Percentiles rank a stretch among this genome's conserved stretches.
Conservation (phyloP, 495 filamentous ascomycete genomes). For the Penicillium canariense region DNA sequence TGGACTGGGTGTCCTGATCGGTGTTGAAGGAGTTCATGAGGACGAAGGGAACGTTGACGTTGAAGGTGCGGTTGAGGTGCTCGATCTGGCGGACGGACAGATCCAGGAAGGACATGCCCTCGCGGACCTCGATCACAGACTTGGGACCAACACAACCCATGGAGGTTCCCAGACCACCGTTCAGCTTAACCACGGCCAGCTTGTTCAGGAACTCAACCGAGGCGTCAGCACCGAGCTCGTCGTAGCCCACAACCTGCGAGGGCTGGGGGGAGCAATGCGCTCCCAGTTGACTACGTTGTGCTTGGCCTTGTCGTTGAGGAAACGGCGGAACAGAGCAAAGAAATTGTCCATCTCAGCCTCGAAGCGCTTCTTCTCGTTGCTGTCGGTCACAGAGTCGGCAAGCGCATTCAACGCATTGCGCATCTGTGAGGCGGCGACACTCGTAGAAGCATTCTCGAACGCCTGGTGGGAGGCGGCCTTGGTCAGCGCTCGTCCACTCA, state of each 20-base stretch:
- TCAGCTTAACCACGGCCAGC: constrained; percentile 97
- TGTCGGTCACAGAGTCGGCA: constrained; percentile 81
- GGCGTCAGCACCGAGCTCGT: constrained; percentile 76
- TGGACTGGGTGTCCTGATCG: constrained; percentile 94
- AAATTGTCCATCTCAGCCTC: constrained; percentile 99
- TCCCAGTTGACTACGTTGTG: constrained; percentile 94
- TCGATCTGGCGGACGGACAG: constrained; percentile 98
- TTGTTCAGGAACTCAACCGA: constrained; percentile 94
- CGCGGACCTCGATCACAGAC: constrained; percentile 99
- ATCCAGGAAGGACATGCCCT: constrained; percentile 99
- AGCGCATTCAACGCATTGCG: constrained; percentile 94
- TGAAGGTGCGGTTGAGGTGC: constrained; percentile 97
- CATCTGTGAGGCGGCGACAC: constrained; percentile 97
- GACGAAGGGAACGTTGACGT: constrained; percentile 96
- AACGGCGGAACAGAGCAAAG: constrained; percentile 95
- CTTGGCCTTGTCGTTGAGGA: constrained; percentile 98
- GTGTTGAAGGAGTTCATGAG: constrained; percentile 99
- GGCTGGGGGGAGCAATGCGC: constrained; percentile 89
- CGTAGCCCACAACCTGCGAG: constrained; percentile 92
- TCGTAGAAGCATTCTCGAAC: constrained; percentile 98
- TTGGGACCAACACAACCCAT: constrained; percentile 99
- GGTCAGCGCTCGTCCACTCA: constrained; percentile 15
- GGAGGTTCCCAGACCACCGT: constrained; percentile 98
- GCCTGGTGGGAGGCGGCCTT: constrained; percentile 55
- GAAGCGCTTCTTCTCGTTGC: constrained; percentile 82